phyloP scores from a whole-genome alignment of 1,284 basidiomycete genomes.

The Coniferiporia weirii region DNA sequence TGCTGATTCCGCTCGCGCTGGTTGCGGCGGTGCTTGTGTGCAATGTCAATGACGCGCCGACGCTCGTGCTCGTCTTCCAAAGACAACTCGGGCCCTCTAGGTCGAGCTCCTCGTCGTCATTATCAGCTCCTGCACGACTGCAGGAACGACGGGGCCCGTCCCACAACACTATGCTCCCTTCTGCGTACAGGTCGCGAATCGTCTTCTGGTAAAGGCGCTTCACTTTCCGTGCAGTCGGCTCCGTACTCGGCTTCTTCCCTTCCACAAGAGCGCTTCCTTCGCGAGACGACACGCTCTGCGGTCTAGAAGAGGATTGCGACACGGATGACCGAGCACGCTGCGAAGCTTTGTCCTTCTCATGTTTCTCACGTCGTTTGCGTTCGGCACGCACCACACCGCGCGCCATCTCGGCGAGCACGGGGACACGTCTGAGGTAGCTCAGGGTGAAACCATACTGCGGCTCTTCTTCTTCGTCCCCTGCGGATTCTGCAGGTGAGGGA shows the following conservation, averaged over 20 bases:
- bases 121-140: constrained; percentile 11
- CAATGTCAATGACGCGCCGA: constrained; percentile 28
- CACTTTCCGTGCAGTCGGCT: constrained; percentile 35
- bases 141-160: constrained; percentile 40
- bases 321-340: neutral
- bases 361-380: constrained; percentile 40
- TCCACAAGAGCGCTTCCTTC: constrained; percentile 12
- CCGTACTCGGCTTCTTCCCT: constrained; percentile 19
- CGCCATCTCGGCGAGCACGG: constrained; percentile 59
- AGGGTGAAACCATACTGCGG: constrained; percentile 52
- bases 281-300: neutral
- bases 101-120: constrained; percentile 16
- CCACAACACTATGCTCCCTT: constrained; percentile 65
- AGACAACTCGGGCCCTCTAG: constrained; percentile 25
- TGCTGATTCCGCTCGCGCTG: constrained; percentile 3
- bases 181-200: constrained; percentile 54
- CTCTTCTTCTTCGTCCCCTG: neutral
- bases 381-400: constrained; percentile 56
- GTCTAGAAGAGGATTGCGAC: neutral
- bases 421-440: constrained; percentile 68
- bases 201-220: constrained; percentile 61
- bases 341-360: constrained; percentile 23
- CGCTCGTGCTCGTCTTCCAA: constrained; percentile 38
- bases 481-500: constrained; percentile 16
- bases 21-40: constrained; percentile 10